These are phyloP conservation scores for Russula ochroleuca DNA, from an alignment of 768 basidiomycete species.

Conservation along the genomic window DNA sequence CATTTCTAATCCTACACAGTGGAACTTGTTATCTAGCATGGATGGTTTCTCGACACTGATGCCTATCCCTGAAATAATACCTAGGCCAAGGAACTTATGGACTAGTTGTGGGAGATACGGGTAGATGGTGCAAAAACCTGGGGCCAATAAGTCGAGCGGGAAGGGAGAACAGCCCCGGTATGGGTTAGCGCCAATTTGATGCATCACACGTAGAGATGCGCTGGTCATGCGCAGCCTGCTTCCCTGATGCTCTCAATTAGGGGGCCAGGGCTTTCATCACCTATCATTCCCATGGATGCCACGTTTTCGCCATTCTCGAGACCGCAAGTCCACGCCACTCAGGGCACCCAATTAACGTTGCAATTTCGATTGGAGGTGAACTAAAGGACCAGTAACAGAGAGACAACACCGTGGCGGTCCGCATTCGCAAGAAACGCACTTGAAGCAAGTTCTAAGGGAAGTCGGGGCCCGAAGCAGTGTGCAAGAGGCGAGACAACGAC, in stretches of 20 bases:
- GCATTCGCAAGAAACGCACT: slow-evolving; percentile 35
- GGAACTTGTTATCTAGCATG: no score
- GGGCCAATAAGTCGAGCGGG: no score
- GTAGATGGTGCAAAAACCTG: no score
- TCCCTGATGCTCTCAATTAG: slow-evolving; percentile 76
- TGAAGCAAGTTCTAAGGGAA: slow-evolving; percentile 76
- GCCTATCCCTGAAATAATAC: no score
- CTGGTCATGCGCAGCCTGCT: slow-evolving; percentile 48
- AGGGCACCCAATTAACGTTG: slow-evolving; percentile 47
- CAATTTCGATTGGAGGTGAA: slow-evolving; percentile 53
- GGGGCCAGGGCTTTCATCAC: slow-evolving; percentile 78
- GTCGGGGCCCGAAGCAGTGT: no score
- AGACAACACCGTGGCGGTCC: background rate
- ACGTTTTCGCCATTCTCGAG: background rate
- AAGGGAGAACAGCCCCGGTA: no score
- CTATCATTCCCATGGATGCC: slow-evolving; percentile 34
- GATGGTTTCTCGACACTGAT: no score
- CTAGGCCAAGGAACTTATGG: no score
- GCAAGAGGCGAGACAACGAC: no score
- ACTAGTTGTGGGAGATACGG: no score
- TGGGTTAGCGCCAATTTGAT: slow-evolving; percentile 37
- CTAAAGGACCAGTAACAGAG: no score
- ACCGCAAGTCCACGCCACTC: slow-evolving; percentile 42
- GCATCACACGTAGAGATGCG: slow-evolving; percentile 50
- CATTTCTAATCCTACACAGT: no score